A percentile compares a stretch with the other conserved stretches of the same genome.
Conservation (phyloP, 2,329 filamentous ascomycete genomes). For the Trichoderma simmonsii region DNA sequence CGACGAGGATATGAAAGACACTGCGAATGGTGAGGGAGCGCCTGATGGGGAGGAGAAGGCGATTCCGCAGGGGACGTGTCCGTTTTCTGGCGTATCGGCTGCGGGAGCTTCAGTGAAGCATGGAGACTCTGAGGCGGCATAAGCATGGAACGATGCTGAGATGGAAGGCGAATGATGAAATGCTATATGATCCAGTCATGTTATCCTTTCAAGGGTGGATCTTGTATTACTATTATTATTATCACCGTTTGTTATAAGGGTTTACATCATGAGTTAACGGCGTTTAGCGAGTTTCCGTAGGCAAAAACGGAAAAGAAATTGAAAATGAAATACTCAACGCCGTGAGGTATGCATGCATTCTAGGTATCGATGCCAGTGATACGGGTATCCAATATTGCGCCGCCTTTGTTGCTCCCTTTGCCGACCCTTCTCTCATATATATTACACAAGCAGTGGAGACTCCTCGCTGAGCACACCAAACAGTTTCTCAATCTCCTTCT, state of each 20-base stretch:
- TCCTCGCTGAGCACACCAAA: slow-evolving; percentile 50
- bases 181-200: not conserved
- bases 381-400: slow-evolving; percentile 4
- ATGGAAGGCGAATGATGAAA: not conserved
- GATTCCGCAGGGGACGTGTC: not conserved
- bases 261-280: not conserved
- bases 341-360: not conserved
- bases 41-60: not conserved
- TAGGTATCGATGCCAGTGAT: not conserved
- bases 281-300: not conserved
- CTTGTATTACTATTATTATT: not conserved
- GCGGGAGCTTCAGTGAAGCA: not conserved
- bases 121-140: not conserved
- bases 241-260: not conserved
- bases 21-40: not conserved
- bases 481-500: slow-evolving; percentile 55
- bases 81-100: slow-evolving; percentile 11
- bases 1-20: slow-evolving; percentile 25
- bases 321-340: not conserved
- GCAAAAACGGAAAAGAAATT: not conserved
- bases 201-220: not conserved
- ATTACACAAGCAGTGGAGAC: slow-evolving; percentile 18
- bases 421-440: too few relatives aligned
- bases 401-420: not conserved
- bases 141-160: not conserved